These are phyloP conservation scores for Botrytis aclada DNA, from an alignment of 2,329 filamentous ascomycete genomes.

Conservation along the genomic window DNA sequence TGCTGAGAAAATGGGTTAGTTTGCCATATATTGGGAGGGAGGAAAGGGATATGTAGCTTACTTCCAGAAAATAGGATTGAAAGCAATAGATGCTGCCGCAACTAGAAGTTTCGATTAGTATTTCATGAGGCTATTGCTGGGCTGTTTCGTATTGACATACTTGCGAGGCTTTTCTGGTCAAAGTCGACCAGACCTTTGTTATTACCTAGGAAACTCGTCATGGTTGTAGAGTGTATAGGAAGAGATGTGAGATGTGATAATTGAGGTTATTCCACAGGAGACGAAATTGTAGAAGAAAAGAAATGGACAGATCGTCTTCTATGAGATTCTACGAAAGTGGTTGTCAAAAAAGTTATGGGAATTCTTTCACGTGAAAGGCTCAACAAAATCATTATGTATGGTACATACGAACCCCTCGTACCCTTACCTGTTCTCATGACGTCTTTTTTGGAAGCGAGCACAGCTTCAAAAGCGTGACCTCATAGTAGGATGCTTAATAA, in stretches of 20 bases:
- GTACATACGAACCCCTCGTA: background rate
- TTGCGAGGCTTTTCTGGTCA: constrained; percentile 60
- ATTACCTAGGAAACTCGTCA: constrained; percentile 32
- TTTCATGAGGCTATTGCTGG: constrained; percentile 27
- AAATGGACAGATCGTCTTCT: constrained; percentile 10
- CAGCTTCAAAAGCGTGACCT: background rate
- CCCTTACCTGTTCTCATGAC: constrained; percentile 23
- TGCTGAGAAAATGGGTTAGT: constrained; percentile 49
- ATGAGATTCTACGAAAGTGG: background rate
- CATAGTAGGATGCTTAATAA: background rate
- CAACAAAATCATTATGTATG: background rate
- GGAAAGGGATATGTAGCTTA: constrained; percentile 49
- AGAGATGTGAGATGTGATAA: background rate
- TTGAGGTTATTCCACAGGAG: background rate
- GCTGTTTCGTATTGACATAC: constrained; percentile 46
- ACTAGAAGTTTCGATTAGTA: constrained; percentile 50
- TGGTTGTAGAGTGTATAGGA: constrained; percentile 19
- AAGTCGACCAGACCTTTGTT: constrained; percentile 53
- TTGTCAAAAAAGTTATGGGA: background rate
- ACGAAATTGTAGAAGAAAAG: background rate
- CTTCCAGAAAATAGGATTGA: constrained; percentile 99
- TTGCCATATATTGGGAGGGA: background rate
- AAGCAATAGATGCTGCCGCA: constrained; percentile 76
- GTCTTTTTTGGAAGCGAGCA: constrained; percentile 15
- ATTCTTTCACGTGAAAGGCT: constrained; percentile 16